These are phyloP conservation scores for Rhamnella rubrinervis DNA, from an alignment of 331 rosid species.

Conservation along the genomic window DNA sequence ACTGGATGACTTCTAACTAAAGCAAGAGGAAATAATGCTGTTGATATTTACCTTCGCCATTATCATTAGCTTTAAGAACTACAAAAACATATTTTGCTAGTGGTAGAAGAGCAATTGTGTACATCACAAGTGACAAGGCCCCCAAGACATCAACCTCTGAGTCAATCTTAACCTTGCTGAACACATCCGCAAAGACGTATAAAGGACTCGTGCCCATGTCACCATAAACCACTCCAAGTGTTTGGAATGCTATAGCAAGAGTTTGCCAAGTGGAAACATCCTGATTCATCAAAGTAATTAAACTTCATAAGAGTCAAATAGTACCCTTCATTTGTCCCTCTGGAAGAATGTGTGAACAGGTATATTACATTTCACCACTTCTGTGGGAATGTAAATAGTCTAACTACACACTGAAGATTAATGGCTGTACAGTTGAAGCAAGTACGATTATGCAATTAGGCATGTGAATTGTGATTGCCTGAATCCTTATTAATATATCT, in stretches of 20 bases:
- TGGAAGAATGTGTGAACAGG: not conserved
- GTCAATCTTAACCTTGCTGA: conserved; percentile 69
- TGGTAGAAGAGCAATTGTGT: conserved; percentile 88
- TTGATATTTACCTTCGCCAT: conserved; percentile 71
- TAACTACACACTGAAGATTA: conserved; percentile 1
- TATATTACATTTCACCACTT: not conserved
- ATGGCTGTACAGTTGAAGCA: not conserved
- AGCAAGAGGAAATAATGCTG: conserved; percentile 10
- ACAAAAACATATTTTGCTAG: conserved; percentile 85
- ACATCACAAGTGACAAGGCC: conserved; percentile 84
- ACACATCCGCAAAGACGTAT: conserved; percentile 89
- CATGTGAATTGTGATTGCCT: no score
- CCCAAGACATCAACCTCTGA: conserved; percentile 85
- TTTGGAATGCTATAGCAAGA: conserved; percentile 73
- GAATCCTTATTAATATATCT: no score
- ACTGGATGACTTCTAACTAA: conserved; percentile 17
- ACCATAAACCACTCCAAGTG: conserved; percentile 97
- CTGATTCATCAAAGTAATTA: conserved; percentile 47
- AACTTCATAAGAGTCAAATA: conserved; percentile 23
- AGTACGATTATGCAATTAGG: no score
- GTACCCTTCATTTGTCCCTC: not conserved
- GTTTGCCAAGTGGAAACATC: conserved; percentile 63
- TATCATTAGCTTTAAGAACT: conserved; percentile 96
- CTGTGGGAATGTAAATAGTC: not conserved
- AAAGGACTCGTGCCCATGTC: conserved; percentile 97